Base-by-base conservation (phyloP, 768 basidiomycete species). In the Termitomyces sp. region DNA sequence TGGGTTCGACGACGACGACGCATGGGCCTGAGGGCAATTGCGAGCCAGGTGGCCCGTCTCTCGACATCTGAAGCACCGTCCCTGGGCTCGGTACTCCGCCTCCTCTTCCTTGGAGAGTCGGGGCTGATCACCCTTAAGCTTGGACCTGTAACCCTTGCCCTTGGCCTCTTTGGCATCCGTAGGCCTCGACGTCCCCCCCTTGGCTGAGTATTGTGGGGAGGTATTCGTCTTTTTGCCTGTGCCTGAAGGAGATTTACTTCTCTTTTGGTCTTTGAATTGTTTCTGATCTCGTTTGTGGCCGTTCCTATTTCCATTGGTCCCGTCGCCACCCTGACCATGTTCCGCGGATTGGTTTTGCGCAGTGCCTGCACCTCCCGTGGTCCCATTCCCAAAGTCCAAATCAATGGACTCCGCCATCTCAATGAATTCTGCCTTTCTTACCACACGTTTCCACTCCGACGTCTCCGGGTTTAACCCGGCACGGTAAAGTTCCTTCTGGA, bases 381-480 rank as follows among this genome's bases (percentile, higher is more conserved):
- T 2, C 30, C 30, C 30, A 2, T 5, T 5, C 5, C 47, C 28
- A 16, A 48, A 48, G 0, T 30, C 28, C 0, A 48, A 14, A 1
- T 48, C 47, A 8, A 48, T 16, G 0, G 28, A 48, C 3, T 48
- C 16, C 0, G 28, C 47, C 28, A 48, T 48, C 14, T 48, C 28
- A 3, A 48, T 30, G 14, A 48, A 48, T 9, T 48, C 16, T 1
- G 47, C 47, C 16, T 48, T 48, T 1, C 14, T 8, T 8, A 66
- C 52, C 0, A 77, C 67, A 13, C 73, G 60, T 0, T 67, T 61
- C 70, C 70, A 75, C 0, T 44, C 55, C 0, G 70, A 63, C 0
- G 26, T 51, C 7, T 73, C 70, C 3, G 72, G 71, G 9, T 70
- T 69, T 0, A 76, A 51, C 1, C 68, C 60, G 1, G 69, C 41